Evolutionary conservation across 1,284 basidiomycete genomes (phyloP).

Genomic region (Pseudomicrostroma phylloplanum): DNA sequence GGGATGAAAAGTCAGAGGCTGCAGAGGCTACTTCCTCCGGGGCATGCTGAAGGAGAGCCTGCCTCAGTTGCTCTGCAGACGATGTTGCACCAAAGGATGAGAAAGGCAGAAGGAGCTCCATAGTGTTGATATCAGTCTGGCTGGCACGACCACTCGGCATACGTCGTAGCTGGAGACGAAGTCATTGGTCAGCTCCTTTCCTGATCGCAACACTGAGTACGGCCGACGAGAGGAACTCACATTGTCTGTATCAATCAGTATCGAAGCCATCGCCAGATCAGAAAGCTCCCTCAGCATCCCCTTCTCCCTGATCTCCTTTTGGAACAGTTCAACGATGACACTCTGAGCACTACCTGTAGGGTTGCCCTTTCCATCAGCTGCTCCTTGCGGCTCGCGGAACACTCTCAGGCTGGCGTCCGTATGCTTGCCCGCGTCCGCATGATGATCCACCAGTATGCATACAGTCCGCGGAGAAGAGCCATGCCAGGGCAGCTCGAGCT

Average conservation of each 20-base stretch:
- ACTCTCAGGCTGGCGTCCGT: conserved; percentile 43
- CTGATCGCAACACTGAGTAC: too few species aligned
- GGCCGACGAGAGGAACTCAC: too few species aligned
- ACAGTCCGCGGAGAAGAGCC: conserved; percentile 55
- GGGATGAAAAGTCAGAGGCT: too few species aligned
- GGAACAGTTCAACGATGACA: conserved; percentile 23
- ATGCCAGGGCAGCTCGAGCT: conserved; percentile 27
- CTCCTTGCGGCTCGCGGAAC: conserved; percentile 23
- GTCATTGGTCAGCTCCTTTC: conserved; percentile 6
- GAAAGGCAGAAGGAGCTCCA: conserved; percentile 23
- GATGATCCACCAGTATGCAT: conserved; percentile 82
- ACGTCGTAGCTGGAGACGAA: conserved; percentile 53
- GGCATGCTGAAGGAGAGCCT: too few species aligned
- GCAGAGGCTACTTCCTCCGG: too few species aligned
- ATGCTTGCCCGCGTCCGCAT: conserved; percentile 74
- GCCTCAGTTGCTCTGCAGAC: not conserved
- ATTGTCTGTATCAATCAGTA: conserved; percentile 49
- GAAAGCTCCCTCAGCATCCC: conserved; percentile 21
- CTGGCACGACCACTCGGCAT: conserved; percentile 34
- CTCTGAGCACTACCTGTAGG: conserved; percentile 24
- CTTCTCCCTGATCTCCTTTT: conserved; percentile 10
- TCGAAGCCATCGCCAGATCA: conserved; percentile 51
- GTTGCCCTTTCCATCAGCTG: conserved; percentile 16
- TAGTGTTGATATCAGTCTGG: conserved; percentile 24
- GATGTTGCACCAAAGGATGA: conserved; percentile 24